Evolutionary conservation across 2,329 filamentous ascomycete species (phyloP).

Genomic region (Pseudogymnoascus sp.): DNA sequence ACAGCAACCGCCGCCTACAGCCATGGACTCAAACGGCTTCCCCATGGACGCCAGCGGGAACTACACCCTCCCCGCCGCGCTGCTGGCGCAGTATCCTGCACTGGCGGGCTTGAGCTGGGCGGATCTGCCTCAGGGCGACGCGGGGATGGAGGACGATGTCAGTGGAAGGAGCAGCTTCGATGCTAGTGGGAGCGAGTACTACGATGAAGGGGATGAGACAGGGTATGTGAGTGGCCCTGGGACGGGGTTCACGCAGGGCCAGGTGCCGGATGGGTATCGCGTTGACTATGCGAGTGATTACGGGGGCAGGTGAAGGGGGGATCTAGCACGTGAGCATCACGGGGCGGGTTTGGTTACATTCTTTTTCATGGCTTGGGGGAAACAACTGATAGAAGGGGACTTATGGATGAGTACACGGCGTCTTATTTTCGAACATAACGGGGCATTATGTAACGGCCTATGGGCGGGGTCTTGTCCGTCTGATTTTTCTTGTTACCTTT

Average conservation of each 20-base stretch:
- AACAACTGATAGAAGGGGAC: not conserved
- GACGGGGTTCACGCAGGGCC: constrained; percentile 21
- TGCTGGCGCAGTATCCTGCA: constrained; percentile 87
- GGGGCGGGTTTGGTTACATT: constrained; percentile 6
- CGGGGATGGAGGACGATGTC: constrained; percentile 64
- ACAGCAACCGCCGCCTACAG: constrained; percentile 50
- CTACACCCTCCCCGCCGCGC: constrained; percentile 72
- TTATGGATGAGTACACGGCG: not conserved
- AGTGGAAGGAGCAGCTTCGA: constrained; percentile 77
- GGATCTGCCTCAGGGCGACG: constrained; percentile 54
- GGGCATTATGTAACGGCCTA: not conserved
- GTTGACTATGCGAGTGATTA: constrained; percentile 27
- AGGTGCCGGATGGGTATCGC: constrained; percentile 25
- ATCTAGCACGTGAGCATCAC: not conserved
- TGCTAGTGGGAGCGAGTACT: constrained; percentile 60
- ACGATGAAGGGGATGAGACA: constrained; percentile 63
- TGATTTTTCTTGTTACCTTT: not conserved
- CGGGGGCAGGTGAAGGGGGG: constrained; percentile 18
- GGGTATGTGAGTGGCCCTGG: constrained; percentile 49
- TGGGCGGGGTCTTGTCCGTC: not conserved
- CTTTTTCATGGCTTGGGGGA: not conserved
- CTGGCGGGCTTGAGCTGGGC: constrained; percentile 87
- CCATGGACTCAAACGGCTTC: constrained; percentile 53
- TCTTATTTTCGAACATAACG: not conserved
- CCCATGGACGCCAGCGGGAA: constrained; percentile 48